Conservation (phyloP, 345 rosid genomes). For the Melastoma malabathricum region DNA sequence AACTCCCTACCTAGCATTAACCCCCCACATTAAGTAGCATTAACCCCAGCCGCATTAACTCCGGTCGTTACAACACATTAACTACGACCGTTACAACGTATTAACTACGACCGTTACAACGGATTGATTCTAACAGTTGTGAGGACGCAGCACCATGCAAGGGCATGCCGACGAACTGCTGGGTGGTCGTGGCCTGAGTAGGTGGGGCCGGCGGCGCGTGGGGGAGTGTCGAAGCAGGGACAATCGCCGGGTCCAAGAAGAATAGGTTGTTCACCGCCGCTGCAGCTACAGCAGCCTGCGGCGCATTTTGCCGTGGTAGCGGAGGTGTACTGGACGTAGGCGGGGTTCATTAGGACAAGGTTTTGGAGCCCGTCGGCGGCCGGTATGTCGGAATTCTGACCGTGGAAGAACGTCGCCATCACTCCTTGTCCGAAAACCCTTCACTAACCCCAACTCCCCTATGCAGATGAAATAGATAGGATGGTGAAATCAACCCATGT, state of each 20-base stretch:
- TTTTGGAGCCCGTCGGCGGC: slow-evolving; percentile 75
- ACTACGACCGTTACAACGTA: too few relatives aligned
- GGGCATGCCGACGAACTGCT: slow-evolving; percentile 82
- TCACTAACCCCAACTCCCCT: background rate
- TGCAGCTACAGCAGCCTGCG: slow-evolving; percentile 17
- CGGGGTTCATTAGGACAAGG: slow-evolving; percentile 92
- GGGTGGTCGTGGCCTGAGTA: slow-evolving; percentile 32
- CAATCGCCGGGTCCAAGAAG: slow-evolving; percentile 38
- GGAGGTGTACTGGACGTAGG: slow-evolving; percentile 73
- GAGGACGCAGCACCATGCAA: slow-evolving; percentile 27
- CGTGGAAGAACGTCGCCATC: slow-evolving; percentile 82
- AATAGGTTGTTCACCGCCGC: slow-evolving; percentile 23
- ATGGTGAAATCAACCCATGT: too few relatives aligned
- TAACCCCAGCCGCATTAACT: too few relatives aligned
- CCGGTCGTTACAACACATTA: too few relatives aligned
- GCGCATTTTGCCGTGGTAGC: slow-evolving; percentile 12
- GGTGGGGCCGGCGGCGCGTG: slow-evolving; percentile 9
- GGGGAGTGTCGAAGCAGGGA: slow-evolving; percentile 27
- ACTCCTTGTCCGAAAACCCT: background rate
- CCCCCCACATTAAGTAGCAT: too few relatives aligned
- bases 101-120: too few relatives aligned
- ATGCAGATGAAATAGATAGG: too few relatives aligned
- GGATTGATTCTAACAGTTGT: background rate
- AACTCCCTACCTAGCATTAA: too few relatives aligned
- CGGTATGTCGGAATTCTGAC: slow-evolving; percentile 67